Evolutionary conservation across 192 early-diverging fungal species (phyloP), one percentile per base, ranked within the genome.

Genomic region (Chytriomyces hyalinus): DNA sequence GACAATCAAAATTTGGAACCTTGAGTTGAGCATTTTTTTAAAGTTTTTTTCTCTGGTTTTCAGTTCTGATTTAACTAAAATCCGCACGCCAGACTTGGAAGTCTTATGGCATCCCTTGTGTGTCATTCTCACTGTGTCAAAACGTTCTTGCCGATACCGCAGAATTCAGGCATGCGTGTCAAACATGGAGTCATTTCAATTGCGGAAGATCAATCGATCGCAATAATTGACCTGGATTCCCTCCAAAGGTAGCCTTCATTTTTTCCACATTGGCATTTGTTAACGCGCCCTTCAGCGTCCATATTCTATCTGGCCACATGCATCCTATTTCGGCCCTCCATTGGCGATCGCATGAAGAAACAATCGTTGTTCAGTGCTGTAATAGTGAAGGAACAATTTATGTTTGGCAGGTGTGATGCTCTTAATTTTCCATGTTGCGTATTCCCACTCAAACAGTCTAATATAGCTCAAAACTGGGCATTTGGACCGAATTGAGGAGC

Each of bases 361-460:
- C 90, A 44, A 53, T 94, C 22, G 79, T 92, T 17, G 79, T 93
- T 24, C 86, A 86, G 62, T 73, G 71, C 22, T 73, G 59, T 10
- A 86, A 91, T 72, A 73, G 75, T 2, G 92, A 94, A 70, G 91
- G 85, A 8, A 82, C 84, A 2, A 84, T 89, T 15, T 91, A 88
- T 73, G 86, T 94, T 8, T 95, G 94, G 94, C 92, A 95, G 91
- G 91, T 92, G 61, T 28, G 84, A 69, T 36, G 64, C 45, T 36
- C 0, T 66, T 26, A 62, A 57, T 48, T 65, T 57, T 26, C 1
- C 48, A 4, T 47, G 17, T 47, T n/a, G 51, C 9, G 3, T 81
- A 61, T 36, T 49, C 49, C 24, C 61, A 20, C 8, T 51, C 20
- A 22, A 48, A 13, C 53, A 36, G 36, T 68, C 7, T 3, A 17